Evolutionary conservation across 345 rosid genomes (phyloP), one percentile per base, ranked within the genome.

Genomic region (Eucalyptus regnans): DNA sequence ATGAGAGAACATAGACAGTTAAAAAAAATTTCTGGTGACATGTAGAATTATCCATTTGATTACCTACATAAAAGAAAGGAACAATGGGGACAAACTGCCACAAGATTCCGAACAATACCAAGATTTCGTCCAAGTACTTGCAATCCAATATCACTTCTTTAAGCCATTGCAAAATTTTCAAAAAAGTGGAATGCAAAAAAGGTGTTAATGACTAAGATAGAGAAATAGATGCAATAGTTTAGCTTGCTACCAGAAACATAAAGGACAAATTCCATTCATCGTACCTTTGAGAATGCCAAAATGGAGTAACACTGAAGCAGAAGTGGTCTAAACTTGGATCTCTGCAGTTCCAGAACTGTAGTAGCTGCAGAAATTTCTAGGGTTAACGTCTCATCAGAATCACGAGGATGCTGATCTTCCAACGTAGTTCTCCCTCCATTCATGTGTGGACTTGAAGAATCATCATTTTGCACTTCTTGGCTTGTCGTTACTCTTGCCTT

Each of bases 301-400:
- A 96, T 92, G 91, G 94, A 90, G 76, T 93, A 92, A 93, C 96
- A 95, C 41, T 91, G 96, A 76, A 89, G 90, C 88, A 54, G 93
- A 90, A 97, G 96, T 87, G 96, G 94, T 95, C 99, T 95, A 94
- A 96, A 97, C 81, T 95, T 97, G 91, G 90, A 96, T 91, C 95
- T 94, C 86, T 97, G 98, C 86, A 90, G 87, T 90, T 95, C 96
- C 88, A 97, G 90, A 88, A 90, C 92, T 64, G 92, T 93, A 87
- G 93, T 50, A 89, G 91, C 90, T 86, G 92, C 94, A 92, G 96
- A 92, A 92, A 94, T 91, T 91, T 96, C 97, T 89, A 96, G 81
- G 88, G n/a, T 51, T 91, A 88, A 81, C 41, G 88, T 86, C 88
- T 92, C 97, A 88, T 86, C 90, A 88, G 86, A 87, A 87, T 88